Evolutionary conservation across 805 yeast species (phyloP).

Genomic region (Candida tibetensis): DNA sequence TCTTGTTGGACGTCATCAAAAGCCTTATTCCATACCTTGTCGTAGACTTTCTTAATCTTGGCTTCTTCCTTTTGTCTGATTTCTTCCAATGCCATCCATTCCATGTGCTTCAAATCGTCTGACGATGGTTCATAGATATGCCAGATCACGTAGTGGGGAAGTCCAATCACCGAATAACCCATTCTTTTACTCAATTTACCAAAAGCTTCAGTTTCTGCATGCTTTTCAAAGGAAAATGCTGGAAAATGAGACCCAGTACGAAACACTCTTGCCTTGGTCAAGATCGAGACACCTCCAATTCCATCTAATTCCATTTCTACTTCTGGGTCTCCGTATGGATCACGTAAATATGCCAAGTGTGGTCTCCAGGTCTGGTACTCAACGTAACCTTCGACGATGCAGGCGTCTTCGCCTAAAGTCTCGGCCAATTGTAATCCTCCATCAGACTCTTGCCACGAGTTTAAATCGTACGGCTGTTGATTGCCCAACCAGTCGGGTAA

Average conservation of each 20-base stretch:
- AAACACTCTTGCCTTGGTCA: conserved; percentile 84
- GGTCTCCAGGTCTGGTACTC: conserved; percentile 99
- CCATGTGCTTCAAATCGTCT: conserved; percentile 85
- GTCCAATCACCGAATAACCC: conserved; percentile 84
- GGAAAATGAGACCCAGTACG: conserved; percentile 91
- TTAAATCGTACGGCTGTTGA: conserved; percentile 81
- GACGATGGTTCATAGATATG: conserved; percentile 84
- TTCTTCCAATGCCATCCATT: conserved; percentile 85
- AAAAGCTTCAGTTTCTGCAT: conserved; percentile 97
- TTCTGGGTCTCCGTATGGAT: conserved; percentile 92
- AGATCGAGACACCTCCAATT: conserved; percentile 94
- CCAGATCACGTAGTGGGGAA: conserved; percentile 63
- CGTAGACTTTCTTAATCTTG: conserved; percentile 60
- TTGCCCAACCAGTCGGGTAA: conserved; percentile 82
- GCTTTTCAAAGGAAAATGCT: conserved; percentile 91
- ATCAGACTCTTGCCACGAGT: conserved; percentile 83
- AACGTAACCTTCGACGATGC: conserved; percentile 94
- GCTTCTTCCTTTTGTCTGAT: conserved; percentile 60
- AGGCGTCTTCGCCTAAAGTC: conserved; percentile 84
- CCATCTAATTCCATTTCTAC: conserved; percentile 94
- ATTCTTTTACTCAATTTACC: conserved; percentile 84
- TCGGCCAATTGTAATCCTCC: conserved; percentile 79
- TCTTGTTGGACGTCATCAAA: conserved; percentile 70
- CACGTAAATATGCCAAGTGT: conserved; percentile 90
- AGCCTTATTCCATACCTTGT: conserved; percentile 72